Evolutionary conservation across 495 filamentous ascomycete genomes (phyloP).

Genomic region (Polyplosphaeria fusca): DNA sequence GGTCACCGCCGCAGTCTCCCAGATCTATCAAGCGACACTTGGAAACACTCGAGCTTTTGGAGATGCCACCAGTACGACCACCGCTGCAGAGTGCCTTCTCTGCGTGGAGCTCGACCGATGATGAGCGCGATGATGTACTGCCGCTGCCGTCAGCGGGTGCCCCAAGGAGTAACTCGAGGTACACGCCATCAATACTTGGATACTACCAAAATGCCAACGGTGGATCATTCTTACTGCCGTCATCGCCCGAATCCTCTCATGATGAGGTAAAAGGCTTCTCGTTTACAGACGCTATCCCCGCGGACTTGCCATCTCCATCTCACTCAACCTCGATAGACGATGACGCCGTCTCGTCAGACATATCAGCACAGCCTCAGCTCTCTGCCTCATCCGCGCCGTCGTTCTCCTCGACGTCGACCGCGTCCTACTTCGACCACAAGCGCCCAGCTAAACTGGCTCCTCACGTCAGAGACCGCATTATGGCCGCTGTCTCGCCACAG

Average conservation of each 20-base stretch:
- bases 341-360: constrained; percentile 2
- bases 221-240: constrained; percentile 16
- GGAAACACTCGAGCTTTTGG: neutral
- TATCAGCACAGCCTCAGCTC: constrained; percentile 14
- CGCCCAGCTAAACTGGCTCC: constrained; percentile 1
- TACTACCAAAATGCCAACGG: constrained; percentile 18
- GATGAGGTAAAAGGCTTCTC: constrained; percentile 1
- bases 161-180: constrained; percentile 1
- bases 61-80: constrained; percentile 24
- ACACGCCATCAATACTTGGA: constrained; percentile 17
- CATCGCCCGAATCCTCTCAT: constrained; percentile 9
- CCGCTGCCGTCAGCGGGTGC: neutral
- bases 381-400: constrained; percentile 23
- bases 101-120: constrained; percentile 29
- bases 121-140: constrained; percentile 15
- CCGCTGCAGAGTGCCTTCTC: constrained; percentile 25
- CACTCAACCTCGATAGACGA: neutral
- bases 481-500: constrained; percentile 18
- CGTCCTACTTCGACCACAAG: constrained; percentile 28
- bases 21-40: constrained; percentile 1
- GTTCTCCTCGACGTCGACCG: constrained; percentile 21
- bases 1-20: constrained; percentile 18
- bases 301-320: neutral
- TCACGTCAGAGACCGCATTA: constrained; percentile 11
- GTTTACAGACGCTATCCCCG: constrained; percentile 4